These are phyloP conservation scores for Globisporangium emineosum DNA, from an alignment of 352 stramenopile genomes.

Conservation along the genomic window DNA sequence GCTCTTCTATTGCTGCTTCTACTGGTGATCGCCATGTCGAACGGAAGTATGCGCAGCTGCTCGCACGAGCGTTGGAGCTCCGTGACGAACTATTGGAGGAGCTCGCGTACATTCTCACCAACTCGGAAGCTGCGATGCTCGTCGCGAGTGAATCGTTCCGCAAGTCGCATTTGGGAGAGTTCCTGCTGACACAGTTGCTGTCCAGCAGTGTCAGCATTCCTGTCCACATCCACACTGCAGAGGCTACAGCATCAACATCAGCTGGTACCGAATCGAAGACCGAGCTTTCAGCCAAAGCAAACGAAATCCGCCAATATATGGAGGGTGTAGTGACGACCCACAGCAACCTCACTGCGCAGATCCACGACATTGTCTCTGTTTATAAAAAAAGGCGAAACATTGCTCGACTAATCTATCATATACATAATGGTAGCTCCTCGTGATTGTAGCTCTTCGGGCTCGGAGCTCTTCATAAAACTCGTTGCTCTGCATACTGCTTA, in stretches of 20 bases:
- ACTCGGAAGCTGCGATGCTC: constrained; percentile 45
- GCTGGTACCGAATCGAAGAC: neutral
- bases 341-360: constrained; percentile 62
- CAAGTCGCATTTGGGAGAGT: constrained; percentile 17
- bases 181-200: constrained; percentile 19
- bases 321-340: constrained; percentile 88
- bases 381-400: neutral
- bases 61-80: constrained; percentile 31
- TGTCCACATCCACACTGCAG: constrained; percentile 16
- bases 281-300: constrained; percentile 14
- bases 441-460: neutral
- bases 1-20: too few species aligned
- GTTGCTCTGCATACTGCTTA: neutral
- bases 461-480: neutral
- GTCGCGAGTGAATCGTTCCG: constrained; percentile 46
- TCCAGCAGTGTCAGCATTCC: constrained; percentile 20
- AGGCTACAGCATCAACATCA: neutral
- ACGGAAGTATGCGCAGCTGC: constrained; percentile 50
- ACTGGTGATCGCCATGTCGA: neutral
- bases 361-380: constrained; percentile 76
- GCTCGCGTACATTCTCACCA: constrained; percentile 70
- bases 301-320: constrained; percentile 41
- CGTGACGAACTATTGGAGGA: constrained; percentile 47
- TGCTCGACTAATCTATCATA: neutral
- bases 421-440: neutral